Evolutionary conservation across 371 early-diverging fungal genomes (phyloP).

Genomic region (Encephalitozoon hellem): DNA sequence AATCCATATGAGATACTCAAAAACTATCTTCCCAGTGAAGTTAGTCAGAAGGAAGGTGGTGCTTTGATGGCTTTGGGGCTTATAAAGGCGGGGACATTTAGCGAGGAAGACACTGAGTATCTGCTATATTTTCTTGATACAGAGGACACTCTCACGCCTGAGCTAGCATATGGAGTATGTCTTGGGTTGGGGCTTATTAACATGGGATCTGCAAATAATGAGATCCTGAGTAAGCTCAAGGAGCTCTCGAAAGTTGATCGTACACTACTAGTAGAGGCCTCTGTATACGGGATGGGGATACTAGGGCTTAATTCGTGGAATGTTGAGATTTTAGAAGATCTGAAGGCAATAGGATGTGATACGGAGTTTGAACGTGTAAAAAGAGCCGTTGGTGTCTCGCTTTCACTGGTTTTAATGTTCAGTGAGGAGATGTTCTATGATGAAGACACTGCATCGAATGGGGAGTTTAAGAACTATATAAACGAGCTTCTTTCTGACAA

Average conservation of each 20-base stretch:
- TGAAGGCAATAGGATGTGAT: conserved; percentile 76
- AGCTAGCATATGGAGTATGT: conserved; percentile 87
- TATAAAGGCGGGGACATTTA: conserved; percentile 81
- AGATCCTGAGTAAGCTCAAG: conserved; percentile 48
- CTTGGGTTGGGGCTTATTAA: conserved; percentile 74
- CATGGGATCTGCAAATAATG: conserved; percentile 67
- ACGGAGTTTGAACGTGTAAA: conserved; percentile 82
- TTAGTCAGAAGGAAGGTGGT: conserved; percentile 71
- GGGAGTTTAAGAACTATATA: background rate
- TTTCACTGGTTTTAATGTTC: conserved; percentile 10
- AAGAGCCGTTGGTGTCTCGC: conserved; percentile 75
- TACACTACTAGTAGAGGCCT: conserved; percentile 89
- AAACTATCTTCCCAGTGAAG: conserved; percentile 69
- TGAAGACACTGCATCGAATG: background rate
- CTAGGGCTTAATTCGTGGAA: conserved; percentile 84
- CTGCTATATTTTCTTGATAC: conserved; percentile 68
- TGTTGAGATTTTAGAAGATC: conserved; percentile 71
- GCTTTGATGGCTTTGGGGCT: conserved; percentile 90
- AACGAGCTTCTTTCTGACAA: conserved; percentile 66
- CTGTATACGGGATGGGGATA: conserved; percentile 87
- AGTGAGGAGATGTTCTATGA: conserved; percentile 4
- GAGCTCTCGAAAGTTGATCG: conserved; percentile 65
- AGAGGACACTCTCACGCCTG: conserved; percentile 61
- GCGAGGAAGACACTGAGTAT: conserved; percentile 68
- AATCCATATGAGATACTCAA: conserved; percentile 46